Base-by-base conservation (phyloP, 2,329 filamentous ascomycete genomes). In the Talaromyces sp. region DNA sequence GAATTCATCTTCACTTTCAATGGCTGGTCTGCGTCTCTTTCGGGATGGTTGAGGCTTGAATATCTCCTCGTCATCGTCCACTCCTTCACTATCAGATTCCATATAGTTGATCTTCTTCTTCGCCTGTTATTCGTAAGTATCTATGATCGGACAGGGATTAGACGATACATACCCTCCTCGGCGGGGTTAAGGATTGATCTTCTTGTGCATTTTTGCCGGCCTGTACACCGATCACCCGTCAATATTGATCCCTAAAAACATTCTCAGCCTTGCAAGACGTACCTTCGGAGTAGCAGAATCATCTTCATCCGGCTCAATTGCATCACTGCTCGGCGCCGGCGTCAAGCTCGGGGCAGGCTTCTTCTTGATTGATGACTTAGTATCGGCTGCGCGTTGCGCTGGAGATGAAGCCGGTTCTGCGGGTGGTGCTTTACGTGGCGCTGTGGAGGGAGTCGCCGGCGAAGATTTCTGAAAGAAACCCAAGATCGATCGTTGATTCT, bases 261-360 rank as follows among this genome's bases (percentile, higher is more conserved):
- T 84, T 77, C 49, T 75, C 78, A 67, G 74, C 68, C 58, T 77
- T 74, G 63, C 78, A 83, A 43, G 15, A 78, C 72, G 80, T 75
- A 79, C 81, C 82, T 76, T 85, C 83, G 45, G 56, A n/a, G 19
- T 38, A 29, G 19, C 45, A 67, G 73, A 69, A 22, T 69, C 70
- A 17, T 86, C 82, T 70, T 90, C 87, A 68, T 91, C 88, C 0
- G 89, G 88, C 62, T 89, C 87, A 29, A 87, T 76, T 40, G 85
- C 85, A 77, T 96, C 92, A 77, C 92, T 96, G 77, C 91, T 96
- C 5, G 92, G 90, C 5, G 90, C 85, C 4, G 92, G 92, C 0
- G 92, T 93, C 66, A 89, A 80, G 66, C 82, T 83, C 43, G 81
- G 79, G 66, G 72, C 78, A 66, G 72, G 78, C 71, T 72, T 82